These are phyloP conservation scores for Gaertneriomyces sp. DNA, from an alignment of 192 early-diverging fungal species.

Conservation along the genomic window DNA sequence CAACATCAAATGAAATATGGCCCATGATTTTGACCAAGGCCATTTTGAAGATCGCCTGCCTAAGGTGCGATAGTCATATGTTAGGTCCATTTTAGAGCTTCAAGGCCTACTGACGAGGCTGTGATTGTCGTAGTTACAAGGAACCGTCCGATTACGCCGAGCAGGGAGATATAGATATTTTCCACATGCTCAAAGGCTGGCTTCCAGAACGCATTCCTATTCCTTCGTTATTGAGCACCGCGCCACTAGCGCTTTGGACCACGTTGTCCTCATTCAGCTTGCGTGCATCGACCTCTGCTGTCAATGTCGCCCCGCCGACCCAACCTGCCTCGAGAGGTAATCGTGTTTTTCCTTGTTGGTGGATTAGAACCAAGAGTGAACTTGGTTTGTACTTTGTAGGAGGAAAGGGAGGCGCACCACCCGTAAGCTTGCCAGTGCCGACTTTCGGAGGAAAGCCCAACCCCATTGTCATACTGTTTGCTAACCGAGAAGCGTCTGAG, in stretches of 20 bases:
- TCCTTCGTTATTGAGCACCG: background rate
- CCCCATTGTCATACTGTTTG: slow-evolving; percentile 34
- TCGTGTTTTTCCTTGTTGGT: too few species aligned
- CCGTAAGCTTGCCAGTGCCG: too few species aligned
- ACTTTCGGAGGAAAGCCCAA: slow-evolving; percentile 7
- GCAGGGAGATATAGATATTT: slow-evolving; percentile 51
- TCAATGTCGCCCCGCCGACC: too few species aligned
- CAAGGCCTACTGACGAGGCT: too few species aligned
- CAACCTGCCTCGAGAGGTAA: too few species aligned
- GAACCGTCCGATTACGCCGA: slow-evolving; percentile 36
- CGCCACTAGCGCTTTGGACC: too few species aligned
- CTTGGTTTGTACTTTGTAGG: too few species aligned
- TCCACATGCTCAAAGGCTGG: slow-evolving; percentile 49
- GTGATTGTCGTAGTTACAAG: slow-evolving; percentile 23
- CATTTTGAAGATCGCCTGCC: slow-evolving; percentile 49
- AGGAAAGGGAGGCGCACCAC: too few species aligned
- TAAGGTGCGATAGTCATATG: slow-evolving; percentile 26
- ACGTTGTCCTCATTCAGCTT: too few species aligned
- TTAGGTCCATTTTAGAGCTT: too few species aligned
- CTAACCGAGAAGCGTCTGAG: slow-evolving; percentile 30
- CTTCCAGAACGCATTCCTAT: slow-evolving; percentile 45
- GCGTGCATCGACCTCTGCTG: too few species aligned
- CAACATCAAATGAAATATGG: slow-evolving; percentile 51
- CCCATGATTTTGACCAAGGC: slow-evolving; percentile 58
- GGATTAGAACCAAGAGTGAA: too few species aligned